phyloP scores from a whole-genome alignment of 768 basidiomycete species.

The Trametopsis cervina region DNA sequence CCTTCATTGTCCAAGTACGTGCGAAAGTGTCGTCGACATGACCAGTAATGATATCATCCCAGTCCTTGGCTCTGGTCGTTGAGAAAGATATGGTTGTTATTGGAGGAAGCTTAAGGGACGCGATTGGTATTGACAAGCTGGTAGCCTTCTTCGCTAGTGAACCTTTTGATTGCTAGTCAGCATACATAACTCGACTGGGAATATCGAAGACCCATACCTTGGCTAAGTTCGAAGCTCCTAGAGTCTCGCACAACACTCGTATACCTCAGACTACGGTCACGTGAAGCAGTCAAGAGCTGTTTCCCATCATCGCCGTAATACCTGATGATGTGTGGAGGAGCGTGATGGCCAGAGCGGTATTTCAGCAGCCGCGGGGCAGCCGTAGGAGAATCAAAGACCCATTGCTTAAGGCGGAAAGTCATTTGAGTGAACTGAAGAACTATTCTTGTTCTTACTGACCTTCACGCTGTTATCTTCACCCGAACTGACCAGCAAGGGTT shows the following conservation, averaged over 20 bases:
- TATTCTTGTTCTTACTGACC: too few species aligned
- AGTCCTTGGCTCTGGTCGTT: slow-evolving; percentile 79
- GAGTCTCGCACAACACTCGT: slow-evolving; percentile 95
- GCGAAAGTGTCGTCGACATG: slow-evolving; percentile 80
- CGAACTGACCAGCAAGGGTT: slow-evolving; percentile 83
- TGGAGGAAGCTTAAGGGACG: slow-evolving; percentile 79
- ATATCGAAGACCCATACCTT: slow-evolving; percentile 49
- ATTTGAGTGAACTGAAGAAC: background rate
- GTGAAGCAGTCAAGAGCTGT: slow-evolving; percentile 80
- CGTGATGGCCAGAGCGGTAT: slow-evolving; percentile 86
- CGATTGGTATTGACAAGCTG: slow-evolving; percentile 66
- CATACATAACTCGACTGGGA: background rate
- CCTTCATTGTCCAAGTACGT: slow-evolving; percentile 82
- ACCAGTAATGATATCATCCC: slow-evolving; percentile 95
- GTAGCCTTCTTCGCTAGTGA: slow-evolving; percentile 79
- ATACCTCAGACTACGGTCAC: slow-evolving; percentile 83
- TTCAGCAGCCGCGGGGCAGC: slow-evolving; percentile 83
- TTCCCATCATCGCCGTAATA: slow-evolving; percentile 99
- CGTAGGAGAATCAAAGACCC: slow-evolving; percentile 91
- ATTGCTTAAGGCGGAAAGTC: slow-evolving; percentile 80
- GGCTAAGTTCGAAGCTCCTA: slow-evolving; percentile 88
- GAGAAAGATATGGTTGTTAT: slow-evolving; percentile 77
- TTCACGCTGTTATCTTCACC: slow-evolving; percentile 95
- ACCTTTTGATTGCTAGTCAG: slow-evolving; percentile 38
- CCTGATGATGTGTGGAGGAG: slow-evolving; percentile 85